Conservation (phyloP, 768 basidiomycete genomes). For the Filobasidium wieringae region DNA sequence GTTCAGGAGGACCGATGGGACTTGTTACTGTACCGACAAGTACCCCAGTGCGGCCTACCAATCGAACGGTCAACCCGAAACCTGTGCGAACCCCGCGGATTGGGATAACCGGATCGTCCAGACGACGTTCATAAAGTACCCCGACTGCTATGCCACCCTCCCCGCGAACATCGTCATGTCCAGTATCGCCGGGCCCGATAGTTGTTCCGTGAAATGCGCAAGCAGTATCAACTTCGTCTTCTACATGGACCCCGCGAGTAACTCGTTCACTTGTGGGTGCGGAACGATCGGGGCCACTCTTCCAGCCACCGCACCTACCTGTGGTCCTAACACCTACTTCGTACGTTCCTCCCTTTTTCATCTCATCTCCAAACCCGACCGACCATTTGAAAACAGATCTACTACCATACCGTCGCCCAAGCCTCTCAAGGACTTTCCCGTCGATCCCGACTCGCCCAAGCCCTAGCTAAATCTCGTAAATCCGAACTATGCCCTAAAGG, state of each 20-base stretch:
- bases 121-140: not conserved
- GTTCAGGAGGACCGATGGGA: not conserved
- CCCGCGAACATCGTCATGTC: not conserved
- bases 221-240: not conserved
- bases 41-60: not conserved
- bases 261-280: not conserved
- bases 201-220: not conserved
- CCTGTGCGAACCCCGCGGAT: not conserved
- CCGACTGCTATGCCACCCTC: not conserved
- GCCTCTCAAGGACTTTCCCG: not conserved
- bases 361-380: not conserved
- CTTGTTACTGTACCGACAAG: not conserved
- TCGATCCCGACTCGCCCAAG: not conserved
- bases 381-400: no score
- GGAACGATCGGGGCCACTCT: not conserved
- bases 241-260: not conserved
- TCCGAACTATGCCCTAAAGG: not conserved
- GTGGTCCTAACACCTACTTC: not conserved
- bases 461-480: not conserved
- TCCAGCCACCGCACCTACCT: not conserved
- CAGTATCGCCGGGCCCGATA: not conserved
- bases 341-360: not conserved
- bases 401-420: not conserved
- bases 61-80: not conserved
- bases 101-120: not conserved